Conservation (phyloP, 768 basidiomycete species). For the Coprinopsis sp. region DNA sequence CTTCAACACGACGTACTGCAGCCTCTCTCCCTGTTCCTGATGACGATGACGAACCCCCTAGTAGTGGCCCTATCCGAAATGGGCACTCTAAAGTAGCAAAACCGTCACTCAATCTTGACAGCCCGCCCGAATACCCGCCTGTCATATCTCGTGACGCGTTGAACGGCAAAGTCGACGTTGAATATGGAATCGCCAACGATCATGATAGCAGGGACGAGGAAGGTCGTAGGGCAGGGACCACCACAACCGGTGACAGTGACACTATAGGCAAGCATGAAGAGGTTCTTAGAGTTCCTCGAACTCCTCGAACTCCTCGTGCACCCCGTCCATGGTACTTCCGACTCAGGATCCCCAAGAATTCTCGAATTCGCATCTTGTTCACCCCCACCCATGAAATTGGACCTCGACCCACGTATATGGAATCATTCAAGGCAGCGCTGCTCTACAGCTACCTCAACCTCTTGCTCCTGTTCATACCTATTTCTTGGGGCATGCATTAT, state of each 20-base stretch:
- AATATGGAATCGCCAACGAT: slow-evolving; percentile 7
- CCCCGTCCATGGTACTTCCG: not conserved
- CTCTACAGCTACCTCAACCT: slow-evolving; percentile 38
- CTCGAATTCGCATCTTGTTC: slow-evolving; percentile 28
- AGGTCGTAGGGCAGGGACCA: slow-evolving; percentile 7
- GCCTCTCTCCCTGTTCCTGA: not conserved
- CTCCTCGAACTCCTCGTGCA: too few species aligned
- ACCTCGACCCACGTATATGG: slow-evolving; percentile 29
- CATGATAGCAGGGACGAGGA: slow-evolving; percentile 8
- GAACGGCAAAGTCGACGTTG: slow-evolving; percentile 11
- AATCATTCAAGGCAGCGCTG: slow-evolving; percentile 27
- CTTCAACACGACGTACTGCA: not conserved
- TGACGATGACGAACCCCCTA: slow-evolving; percentile 5
- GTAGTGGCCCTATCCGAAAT: slow-evolving; percentile 2
- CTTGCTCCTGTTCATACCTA: slow-evolving; percentile 43
- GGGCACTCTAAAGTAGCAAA: slow-evolving; percentile 27
- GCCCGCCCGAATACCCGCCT: slow-evolving; percentile 3
- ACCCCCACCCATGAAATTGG: slow-evolving; percentile 27
- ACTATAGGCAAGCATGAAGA: slow-evolving; percentile 8
- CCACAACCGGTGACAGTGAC: slow-evolving; percentile 7
- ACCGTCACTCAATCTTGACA: not conserved
- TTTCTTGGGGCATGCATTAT: slow-evolving; percentile 46
- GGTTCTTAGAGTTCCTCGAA: not conserved
- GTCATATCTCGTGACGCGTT: slow-evolving; percentile 10
- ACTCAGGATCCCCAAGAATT: slow-evolving; percentile 6